Evolutionary conservation across 1,284 basidiomycete genomes (phyloP).

Genomic region (Kalmanozyma brasiliensis): DNA sequence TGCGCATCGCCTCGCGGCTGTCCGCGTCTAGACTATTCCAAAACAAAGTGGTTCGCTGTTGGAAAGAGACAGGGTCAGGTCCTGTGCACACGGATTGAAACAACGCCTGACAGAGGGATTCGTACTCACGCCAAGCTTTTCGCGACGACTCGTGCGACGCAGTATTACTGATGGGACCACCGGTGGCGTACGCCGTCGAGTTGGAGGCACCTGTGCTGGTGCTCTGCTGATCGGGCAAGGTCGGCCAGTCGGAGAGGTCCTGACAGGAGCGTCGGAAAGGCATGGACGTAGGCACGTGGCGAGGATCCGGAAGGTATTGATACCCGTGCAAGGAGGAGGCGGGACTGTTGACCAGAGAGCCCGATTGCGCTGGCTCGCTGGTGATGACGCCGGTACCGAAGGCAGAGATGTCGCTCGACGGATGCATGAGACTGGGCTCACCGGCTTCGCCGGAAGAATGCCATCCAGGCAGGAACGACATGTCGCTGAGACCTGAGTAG

Average conservation of each 20-base stretch:
- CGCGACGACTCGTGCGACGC: slow-evolving; percentile 20
- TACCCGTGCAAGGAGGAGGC: slow-evolving; percentile 44
- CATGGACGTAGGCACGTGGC: slow-evolving; percentile 28
- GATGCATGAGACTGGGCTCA: slow-evolving; percentile 15
- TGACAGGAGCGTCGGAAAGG: slow-evolving; percentile 32
- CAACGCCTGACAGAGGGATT: slow-evolving; percentile 30
- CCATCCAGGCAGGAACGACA: slow-evolving; percentile 19
- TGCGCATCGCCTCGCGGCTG: slow-evolving; percentile 15
- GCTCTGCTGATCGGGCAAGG: slow-evolving; percentile 5
- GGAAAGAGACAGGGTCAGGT: slow-evolving; percentile 32
- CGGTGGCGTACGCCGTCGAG: slow-evolving; percentile 10
- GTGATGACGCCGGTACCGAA: slow-evolving; percentile 17
- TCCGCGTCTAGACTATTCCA: slow-evolving; percentile 26
- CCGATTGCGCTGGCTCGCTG: slow-evolving; percentile 24
- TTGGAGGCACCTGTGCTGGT: neutral
- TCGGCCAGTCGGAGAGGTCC: slow-evolving; percentile 38
- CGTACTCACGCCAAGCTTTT: slow-evolving; percentile 47
- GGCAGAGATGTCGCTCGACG: slow-evolving; percentile 13
- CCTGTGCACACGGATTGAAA: slow-evolving; percentile 26
- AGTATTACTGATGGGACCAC: slow-evolving; percentile 3
- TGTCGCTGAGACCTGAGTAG: slow-evolving; percentile 26
- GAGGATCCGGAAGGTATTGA: slow-evolving; percentile 28
- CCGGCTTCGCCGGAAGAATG: slow-evolving; percentile 17
- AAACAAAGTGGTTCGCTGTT: slow-evolving; percentile 32
- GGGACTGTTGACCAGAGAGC: slow-evolving; percentile 45